Evolutionary conservation across 352 stramenopile genomes (phyloP), one percentile per base, ranked within the genome.

Genomic region (Phytophthora palmivora): DNA sequence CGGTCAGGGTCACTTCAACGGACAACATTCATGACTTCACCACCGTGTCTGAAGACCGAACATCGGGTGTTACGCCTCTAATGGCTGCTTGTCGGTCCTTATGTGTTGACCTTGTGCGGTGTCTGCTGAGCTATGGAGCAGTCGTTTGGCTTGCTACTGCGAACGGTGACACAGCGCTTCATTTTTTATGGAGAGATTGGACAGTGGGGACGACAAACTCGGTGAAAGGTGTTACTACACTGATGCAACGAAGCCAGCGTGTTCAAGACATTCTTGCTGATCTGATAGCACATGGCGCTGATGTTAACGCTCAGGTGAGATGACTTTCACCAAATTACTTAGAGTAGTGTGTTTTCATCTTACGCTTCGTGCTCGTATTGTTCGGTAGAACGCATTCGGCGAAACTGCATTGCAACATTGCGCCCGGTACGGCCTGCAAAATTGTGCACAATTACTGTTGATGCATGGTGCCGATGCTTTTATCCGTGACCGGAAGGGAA

Each of bases 151-250:
- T 91, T 3, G 45, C 58, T 38, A 92, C 79, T 18, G 83, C 76
- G 0, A 91, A 91, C 42, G 82, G 84, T 12, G 82, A 94, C 61
- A 79, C 74, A 2, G 83, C 84, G 0, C 58, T 89, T 19, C 84
- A 93, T 58, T 92, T 82, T 21, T 26, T 91, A 12, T 93, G 80
- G 67, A 60, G 62, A 14, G 43, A 79, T 33, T 92, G 80, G 81
- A 22, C 26, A 0, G 21, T 61, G 5, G 53, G 24, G 9, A 1
- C 57, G 22, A 63, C 68, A 0, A 66, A 50, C 12, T 61, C 65
- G 4, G 16, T 92, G 19, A 76, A 73, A 55, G 63, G 56, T 28
- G 60, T 78, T 0, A 38, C 63, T 3, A 64, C 73, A 7, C 22
- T 73, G 36, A 55, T 70, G 19, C 33, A 86, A 47, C 65, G 65